phyloP scores from a whole-genome alignment of 371 early-diverging fungal genomes.

The Mortierella sp. region DNA sequence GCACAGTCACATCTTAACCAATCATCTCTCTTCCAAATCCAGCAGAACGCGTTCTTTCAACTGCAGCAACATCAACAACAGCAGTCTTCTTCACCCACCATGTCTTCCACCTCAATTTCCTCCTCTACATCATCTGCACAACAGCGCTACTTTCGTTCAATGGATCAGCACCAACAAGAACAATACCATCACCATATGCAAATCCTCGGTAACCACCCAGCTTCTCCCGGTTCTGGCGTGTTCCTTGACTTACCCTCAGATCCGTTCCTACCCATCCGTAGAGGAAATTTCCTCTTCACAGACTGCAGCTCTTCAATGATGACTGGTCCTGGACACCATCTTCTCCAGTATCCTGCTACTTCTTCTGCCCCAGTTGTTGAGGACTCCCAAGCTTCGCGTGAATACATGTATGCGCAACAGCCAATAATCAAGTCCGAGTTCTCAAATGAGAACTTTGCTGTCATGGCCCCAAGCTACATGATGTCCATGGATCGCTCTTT shows the following conservation, averaged over 20 bases:
- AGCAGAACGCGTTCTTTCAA: slow-evolving; percentile 9
- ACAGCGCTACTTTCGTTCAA: slow-evolving; percentile 7
- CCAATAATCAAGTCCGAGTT: slow-evolving; percentile 23
- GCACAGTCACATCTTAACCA: slow-evolving; percentile 22
- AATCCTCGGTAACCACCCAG: slow-evolving; percentile 49
- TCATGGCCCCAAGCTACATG: slow-evolving; percentile 38
- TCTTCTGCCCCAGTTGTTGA: slow-evolving; percentile 26
- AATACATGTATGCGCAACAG: slow-evolving; percentile 32
- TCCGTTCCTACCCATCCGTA: slow-evolving; percentile 8
- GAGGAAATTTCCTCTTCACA: slow-evolving; percentile 5
- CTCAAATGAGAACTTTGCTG: slow-evolving; percentile 39
- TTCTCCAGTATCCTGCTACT: slow-evolving; percentile 7
- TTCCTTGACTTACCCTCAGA: slow-evolving; percentile 38
- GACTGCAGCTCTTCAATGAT: not conserved
- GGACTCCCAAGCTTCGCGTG: slow-evolving; percentile 34
- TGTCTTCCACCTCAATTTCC: slow-evolving; percentile 20
- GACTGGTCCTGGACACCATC: not conserved
- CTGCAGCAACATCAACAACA: not conserved
- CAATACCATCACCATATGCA: slow-evolving; percentile 35
- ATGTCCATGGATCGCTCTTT: slow-evolving; percentile 49
- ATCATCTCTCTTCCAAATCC: slow-evolving; percentile 10
- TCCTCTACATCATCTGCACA: slow-evolving; percentile 6
- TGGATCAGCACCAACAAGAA: slow-evolving; percentile 14
- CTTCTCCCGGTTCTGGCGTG: slow-evolving; percentile 27
- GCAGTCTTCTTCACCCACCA: slow-evolving; percentile 19